Conservation (phyloP, 441 rosid species). For the Populus hybrid region DNA sequence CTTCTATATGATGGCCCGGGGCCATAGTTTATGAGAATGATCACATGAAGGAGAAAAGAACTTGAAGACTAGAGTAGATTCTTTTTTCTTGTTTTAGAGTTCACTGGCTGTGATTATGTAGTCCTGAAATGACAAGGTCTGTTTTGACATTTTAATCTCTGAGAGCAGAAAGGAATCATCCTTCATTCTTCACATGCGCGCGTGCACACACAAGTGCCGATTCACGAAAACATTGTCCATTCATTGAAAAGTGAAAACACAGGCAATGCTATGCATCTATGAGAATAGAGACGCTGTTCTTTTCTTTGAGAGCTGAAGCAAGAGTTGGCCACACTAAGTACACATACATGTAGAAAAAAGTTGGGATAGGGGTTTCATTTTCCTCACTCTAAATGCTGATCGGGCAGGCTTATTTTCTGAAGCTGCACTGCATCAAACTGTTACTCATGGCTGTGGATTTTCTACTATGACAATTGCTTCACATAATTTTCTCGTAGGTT, state of each 20-base stretch:
- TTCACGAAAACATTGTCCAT: no score
- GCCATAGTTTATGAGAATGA: not conserved
- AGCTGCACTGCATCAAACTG: not conserved
- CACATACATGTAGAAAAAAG: not conserved
- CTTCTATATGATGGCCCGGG: not conserved
- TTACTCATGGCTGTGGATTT: constrained; percentile 1
- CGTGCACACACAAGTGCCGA: not conserved
- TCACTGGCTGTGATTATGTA: not conserved
- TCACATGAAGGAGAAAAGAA: not conserved
- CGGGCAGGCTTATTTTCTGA: not conserved
- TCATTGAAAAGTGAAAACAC: no score
- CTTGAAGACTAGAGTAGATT: not conserved
- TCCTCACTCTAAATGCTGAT: not conserved
- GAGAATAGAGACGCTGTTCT: not conserved
- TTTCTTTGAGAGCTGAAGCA: not conserved
- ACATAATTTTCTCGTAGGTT: constrained; percentile 29
- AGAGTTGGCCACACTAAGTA: not conserved
- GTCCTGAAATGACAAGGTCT: not conserved
- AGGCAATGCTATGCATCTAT: no score
- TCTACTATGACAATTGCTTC: constrained; percentile 2
- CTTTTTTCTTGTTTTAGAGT: not conserved
- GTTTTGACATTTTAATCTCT: not conserved
- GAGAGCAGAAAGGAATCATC: not conserved
- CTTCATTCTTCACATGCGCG: not conserved
- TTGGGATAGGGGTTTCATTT: not conserved